phyloP scores from a whole-genome alignment of 371 early-diverging fungal genomes.

The Mortierella sp. region DNA sequence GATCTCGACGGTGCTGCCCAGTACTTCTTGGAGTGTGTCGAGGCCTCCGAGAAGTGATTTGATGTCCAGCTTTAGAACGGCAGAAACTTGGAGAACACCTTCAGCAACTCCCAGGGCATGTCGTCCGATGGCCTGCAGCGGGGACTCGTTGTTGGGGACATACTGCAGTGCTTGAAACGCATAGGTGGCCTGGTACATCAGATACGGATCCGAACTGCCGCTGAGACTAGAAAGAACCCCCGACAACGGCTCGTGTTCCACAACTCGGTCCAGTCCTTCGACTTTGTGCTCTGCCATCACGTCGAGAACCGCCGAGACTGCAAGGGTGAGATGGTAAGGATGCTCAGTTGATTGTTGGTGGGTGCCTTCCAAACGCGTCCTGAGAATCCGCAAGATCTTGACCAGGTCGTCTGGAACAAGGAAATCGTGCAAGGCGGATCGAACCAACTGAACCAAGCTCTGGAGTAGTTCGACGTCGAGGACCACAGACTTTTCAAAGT shows the following conservation, averaged over 20 bases:
- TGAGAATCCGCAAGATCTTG: conserved; percentile 1
- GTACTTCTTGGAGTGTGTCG: no score
- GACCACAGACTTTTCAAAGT: not conserved
- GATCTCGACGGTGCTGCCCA: no score
- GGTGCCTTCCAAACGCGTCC: not conserved
- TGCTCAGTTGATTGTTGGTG: conserved; percentile 7
- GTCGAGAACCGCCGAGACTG: not conserved
- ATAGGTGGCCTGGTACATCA: conserved; percentile 11
- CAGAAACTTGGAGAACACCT: no score
- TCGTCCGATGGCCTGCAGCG: no score
- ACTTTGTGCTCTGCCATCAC: conserved; percentile 3
- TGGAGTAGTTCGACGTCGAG: conserved; percentile 1
- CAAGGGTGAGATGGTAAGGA: not conserved
- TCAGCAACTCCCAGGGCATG: no score
- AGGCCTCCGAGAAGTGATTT: no score
- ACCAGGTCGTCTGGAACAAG: not conserved
- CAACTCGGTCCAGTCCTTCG: not conserved
- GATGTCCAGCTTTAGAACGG: no score
- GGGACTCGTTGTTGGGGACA: no score
- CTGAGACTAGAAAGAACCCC: not conserved
- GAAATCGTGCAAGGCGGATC: not conserved
- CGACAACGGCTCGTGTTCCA: not conserved
- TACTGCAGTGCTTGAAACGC: conserved; percentile 11
- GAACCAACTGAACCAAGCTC: conserved; percentile 3
- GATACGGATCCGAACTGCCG: conserved; percentile 10